These are phyloP conservation scores for Pichia sp. DNA, from an alignment of 1,139 yeast species.

Conservation along the genomic window DNA sequence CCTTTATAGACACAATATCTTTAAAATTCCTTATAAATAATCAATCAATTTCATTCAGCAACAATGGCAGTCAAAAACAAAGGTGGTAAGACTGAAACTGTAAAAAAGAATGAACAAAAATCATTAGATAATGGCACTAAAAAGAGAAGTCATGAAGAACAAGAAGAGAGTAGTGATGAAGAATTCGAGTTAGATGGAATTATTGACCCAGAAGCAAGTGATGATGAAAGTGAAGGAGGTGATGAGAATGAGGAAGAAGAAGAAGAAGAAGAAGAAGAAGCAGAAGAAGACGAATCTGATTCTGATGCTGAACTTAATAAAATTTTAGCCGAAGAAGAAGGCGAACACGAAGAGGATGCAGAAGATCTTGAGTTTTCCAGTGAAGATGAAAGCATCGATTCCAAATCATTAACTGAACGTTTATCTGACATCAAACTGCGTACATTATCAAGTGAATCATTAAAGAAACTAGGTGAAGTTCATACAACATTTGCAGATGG, in stretches of 20 bases:
- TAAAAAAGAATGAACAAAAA: not conserved
- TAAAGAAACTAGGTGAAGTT: constrained; percentile 31
- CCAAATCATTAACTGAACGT: constrained; percentile 47
- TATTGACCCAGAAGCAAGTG: constrained; percentile 30
- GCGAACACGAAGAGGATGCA: constrained; percentile 27
- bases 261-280: constrained; percentile 32
- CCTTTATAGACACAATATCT: too few species aligned
- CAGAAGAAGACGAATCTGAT: constrained; percentile 36
- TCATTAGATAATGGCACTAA: not conserved
- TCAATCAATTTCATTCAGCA: not conserved
- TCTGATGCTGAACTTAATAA: constrained; percentile 59
- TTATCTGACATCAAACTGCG: constrained; percentile 48
- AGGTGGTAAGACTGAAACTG: not conserved
- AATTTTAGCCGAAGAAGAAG: constrained; percentile 47
- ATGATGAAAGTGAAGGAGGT: constrained; percentile 22
- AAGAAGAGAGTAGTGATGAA: constrained; percentile 11
- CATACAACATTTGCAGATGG: constrained; percentile 73
- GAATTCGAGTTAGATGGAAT: constrained; percentile 32
- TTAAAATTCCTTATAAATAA: not conserved
- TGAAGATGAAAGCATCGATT: constrained; percentile 49
- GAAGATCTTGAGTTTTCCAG: constrained; percentile 33
- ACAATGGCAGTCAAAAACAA: not conserved
- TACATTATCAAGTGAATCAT: constrained; percentile 37
- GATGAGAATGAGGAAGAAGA: constrained; percentile 31
- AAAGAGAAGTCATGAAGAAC: constrained; percentile 16